Base-by-base conservation (phyloP, 305 asterid genomes). In the Fraxinus sp. region DNA sequence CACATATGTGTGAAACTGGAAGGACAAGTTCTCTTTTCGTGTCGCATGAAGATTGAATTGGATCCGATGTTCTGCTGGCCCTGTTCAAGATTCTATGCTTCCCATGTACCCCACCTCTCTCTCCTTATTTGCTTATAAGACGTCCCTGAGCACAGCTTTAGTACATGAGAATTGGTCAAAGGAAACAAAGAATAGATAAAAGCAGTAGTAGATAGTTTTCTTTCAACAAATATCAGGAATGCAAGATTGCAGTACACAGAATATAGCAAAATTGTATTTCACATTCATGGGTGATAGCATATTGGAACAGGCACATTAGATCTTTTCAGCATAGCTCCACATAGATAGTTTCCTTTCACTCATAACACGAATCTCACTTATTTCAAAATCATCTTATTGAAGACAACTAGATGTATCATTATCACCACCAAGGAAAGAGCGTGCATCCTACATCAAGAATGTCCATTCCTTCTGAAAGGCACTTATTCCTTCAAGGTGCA, bases 21-120 rank as follows among this genome's bases (percentile, higher is more conserved):
- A 89, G 92, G 90, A 85, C 88, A 84, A 78, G 77, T 82, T 87
- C 86, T 89, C 87, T 84, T 93, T 86, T 89, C 57, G 78, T 77
- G 87, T 86, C 88, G 80, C 83, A 81, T 75, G 86, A 86, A 88
- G 93, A 92, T 88, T 89, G 92, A 86, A 86, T 89, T 84, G 92
- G 83, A 89, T 86, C 91, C 86, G 86, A 87, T 86, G 85, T 80
- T 89, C 88, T 72, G 80, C 87, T 84, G 86, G 86, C 87, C 89
- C 91, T 86, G 86, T 85, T 76, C 89, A 88, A 90, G 96, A 94
- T 94, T 95, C 96, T 91, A 88, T 93, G 89, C 96, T 87, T 95
- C 93, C 83, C 90, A 86, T 89, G 87, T 85, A 84, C 84, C 86
- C 76, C 76, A 71, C 76, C 76, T n/a, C 18, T 6, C 26, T 16